These are phyloP conservation scores for Conticribra guillardii DNA, from an alignment of 108 stramenopile species.

Conservation along the genomic window DNA sequence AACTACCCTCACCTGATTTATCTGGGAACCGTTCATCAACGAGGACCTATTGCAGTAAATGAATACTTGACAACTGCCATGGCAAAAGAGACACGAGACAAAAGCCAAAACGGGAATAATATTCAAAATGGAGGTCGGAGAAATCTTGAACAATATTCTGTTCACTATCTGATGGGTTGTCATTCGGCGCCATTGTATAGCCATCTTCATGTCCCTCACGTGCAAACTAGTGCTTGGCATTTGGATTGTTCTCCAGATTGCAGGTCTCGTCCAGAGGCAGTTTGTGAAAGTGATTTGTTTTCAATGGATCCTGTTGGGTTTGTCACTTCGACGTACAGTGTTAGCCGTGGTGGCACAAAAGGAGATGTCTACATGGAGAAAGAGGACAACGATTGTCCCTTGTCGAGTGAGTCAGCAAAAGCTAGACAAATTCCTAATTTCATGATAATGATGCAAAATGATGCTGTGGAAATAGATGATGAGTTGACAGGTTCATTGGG, in stretches of 20 bases:
- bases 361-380: background rate
- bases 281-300: slow-evolving; percentile 82
- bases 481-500: slow-evolving; percentile 13
- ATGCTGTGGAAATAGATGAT: slow-evolving; percentile 24
- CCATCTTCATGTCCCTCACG: slow-evolving; percentile 63
- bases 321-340: slow-evolving; percentile 30
- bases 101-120: slow-evolving; percentile 8
- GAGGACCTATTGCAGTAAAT: slow-evolving; percentile 73
- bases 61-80: slow-evolving; percentile 54
- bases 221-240: slow-evolving; percentile 54
- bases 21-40: slow-evolving; percentile 74
- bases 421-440: slow-evolving; percentile 20
- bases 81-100: slow-evolving; percentile 4
- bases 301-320: slow-evolving; percentile 64
- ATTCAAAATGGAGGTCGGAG: too few relatives aligned
- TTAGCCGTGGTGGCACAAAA: slow-evolving; percentile 1
- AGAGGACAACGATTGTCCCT: background rate
- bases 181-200: slow-evolving; percentile 86
- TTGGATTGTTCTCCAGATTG: slow-evolving; percentile 85
- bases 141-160: slow-evolving; percentile 8
- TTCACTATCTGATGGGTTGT: slow-evolving; percentile 85
- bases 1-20: slow-evolving; percentile 64
- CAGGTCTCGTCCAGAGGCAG: slow-evolving; percentile 46
- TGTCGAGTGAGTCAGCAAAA: background rate
- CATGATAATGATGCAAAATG: slow-evolving; percentile 45